phyloP scores from a whole-genome alignment of 2,329 filamentous ascomycete species.

The Pseudogymnoascus sp. region DNA sequence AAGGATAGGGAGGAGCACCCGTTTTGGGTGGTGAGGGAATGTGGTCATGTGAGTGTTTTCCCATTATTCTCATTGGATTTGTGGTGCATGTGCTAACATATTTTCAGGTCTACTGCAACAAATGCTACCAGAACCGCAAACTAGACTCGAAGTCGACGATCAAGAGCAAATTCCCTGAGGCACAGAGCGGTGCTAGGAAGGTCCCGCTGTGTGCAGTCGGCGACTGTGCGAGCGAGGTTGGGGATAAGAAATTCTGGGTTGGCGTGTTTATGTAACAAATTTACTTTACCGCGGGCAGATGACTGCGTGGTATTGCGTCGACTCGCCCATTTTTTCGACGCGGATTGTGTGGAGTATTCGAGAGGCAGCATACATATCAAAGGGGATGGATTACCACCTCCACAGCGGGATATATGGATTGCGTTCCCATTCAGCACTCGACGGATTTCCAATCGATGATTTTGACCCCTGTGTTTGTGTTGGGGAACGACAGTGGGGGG shows the following conservation, averaged over 20 bases:
- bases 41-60: constrained; percentile 68
- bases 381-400: background rate
- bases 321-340: background rate
- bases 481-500: background rate
- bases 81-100: constrained; percentile 17
- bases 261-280: constrained; percentile 41
- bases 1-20: constrained; percentile 60
- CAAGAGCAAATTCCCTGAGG: constrained; percentile 19
- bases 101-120: constrained; percentile 51
- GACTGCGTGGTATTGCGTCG: background rate
- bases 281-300: background rate
- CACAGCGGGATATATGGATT: background rate
- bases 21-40: constrained; percentile 85
- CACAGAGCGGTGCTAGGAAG: constrained; percentile 11
- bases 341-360: background rate
- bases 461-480: background rate
- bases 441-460: background rate
- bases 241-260: constrained; percentile 49
- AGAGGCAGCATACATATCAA: background rate
- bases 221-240: constrained; percentile 45
- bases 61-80: constrained; percentile 1
- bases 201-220: constrained; percentile 44
- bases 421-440: background rate
- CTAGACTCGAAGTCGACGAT: constrained; percentile 30
- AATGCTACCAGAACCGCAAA: constrained; percentile 50